Base-by-base conservation (phyloP, 2,329 filamentous ascomycete genomes). In the Curvularia lunata region DNA sequence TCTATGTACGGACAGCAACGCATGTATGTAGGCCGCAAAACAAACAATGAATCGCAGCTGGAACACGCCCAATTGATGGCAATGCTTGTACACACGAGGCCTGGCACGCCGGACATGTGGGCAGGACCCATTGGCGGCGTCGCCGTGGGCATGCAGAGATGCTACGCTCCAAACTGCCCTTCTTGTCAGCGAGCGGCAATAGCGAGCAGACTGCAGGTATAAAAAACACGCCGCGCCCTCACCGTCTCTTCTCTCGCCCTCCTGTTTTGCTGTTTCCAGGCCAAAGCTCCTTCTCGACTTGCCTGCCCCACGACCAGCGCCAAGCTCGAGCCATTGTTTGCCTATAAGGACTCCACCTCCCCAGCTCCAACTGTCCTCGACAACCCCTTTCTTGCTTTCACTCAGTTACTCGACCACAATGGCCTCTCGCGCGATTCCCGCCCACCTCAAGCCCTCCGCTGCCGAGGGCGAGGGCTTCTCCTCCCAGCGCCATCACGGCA, bases 381-480 rank as follows among this genome's bases (percentile, higher is more conserved):
- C 51, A 45, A 41, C 52, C 51, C 48, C 58, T 56, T 52, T 56
- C 40, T 37, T 38, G 30, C 46, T 32, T n/a, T 51, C 54, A 48
- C 25, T 23, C 54, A 23, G 32, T 47, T 45, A 38, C 27, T 32
- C 46, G 41, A 25, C 57, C 66, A 81, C 69, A 71, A 94, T 94
- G 90, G 88, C 90, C 65, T 84, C 86, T 73, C 82, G 83, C 69
- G 90, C 91, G 64, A 82, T 97, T 70, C 92, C 93, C 65, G 84
- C 90, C 42, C 94, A 96, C 84, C 85, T 97, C 72, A 94, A 92
- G 85, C 84, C 88, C 62, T 79, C 80, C 58, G 67, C 71, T 37
- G 74, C 74, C 37, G 70, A 64, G 37, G 75, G 76, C 63, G 75
- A 72, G 55, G 66, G 67, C 42, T 83, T 87, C 65, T 80, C 84